Conservation (phyloP, 2,329 filamentous ascomycete species). For the Plenodomus tracheiphilus region DNA sequence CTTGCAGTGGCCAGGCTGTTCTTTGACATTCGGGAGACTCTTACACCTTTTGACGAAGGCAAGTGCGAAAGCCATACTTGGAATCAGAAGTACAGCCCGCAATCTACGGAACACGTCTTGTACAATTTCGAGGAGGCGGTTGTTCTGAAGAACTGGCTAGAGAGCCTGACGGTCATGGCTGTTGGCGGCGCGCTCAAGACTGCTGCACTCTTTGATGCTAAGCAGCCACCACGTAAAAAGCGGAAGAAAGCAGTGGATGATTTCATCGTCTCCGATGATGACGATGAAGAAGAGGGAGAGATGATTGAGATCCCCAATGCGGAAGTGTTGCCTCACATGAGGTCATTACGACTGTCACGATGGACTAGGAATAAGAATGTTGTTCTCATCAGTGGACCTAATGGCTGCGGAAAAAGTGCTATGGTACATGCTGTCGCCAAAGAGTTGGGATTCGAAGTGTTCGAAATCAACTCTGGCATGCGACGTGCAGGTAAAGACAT, state of each 20-base stretch:
- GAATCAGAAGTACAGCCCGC: constrained; percentile 84
- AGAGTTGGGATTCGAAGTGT: constrained; percentile 89
- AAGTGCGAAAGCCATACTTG: constrained; percentile 74
- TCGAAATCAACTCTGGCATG: constrained; percentile 87
- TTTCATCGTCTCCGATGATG: constrained; percentile 39
- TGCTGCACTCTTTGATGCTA: constrained; percentile 13
- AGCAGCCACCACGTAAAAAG: constrained; percentile 60
- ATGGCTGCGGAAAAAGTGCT: constrained; percentile 91
- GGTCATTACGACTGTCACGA: constrained; percentile 39
- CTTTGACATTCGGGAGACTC: constrained; percentile 59
- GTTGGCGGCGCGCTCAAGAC: constrained; percentile 61
- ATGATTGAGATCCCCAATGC: constrained; percentile 69
- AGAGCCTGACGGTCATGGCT: constrained; percentile 72
- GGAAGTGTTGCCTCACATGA: constrained; percentile 55
- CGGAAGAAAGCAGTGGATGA: constrained; percentile 54
- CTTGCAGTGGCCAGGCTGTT: constrained; percentile 65
- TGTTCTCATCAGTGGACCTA: constrained; percentile 84
- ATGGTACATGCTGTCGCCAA: constrained; percentile 89
- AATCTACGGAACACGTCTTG: constrained; percentile 69
- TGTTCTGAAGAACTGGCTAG: constrained; percentile 80
- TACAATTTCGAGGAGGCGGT: constrained; percentile 71
- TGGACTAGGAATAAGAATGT: constrained; percentile 63
- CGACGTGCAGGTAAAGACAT: constrained; percentile 88
- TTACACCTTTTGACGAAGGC: constrained; percentile 81
- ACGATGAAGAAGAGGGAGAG: constrained; percentile 39